Percentiles rank a stretch among this genome's conserved stretches.
Evolutionary conservation across 225 moss, liverwort and hornwort genomes (phyloP).

Genomic region (Pleurozium schreberi): DNA sequence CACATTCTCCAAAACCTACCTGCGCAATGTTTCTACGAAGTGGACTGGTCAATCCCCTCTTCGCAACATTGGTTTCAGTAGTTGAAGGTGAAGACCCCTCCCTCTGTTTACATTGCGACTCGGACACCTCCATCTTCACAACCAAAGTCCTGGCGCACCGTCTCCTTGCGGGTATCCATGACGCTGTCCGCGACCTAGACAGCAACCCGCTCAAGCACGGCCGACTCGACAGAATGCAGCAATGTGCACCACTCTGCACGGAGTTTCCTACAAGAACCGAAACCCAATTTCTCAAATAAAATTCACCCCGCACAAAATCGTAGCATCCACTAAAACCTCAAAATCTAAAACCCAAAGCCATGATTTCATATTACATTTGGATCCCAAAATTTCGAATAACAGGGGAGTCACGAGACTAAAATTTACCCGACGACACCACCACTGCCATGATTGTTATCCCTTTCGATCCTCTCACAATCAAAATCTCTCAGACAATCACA

Average conservation of each 20-base stretch:
- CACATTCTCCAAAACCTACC: background rate
- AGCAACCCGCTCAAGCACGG: background rate
- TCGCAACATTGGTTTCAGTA: background rate
- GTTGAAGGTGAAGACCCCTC: background rate
- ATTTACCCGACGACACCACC: conserved; percentile 12
- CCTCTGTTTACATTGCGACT: background rate
- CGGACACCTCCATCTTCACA: background rate
- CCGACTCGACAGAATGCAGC: background rate
- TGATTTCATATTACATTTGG: background rate
- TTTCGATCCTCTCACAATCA: too few species aligned
- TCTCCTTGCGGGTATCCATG: conserved; percentile 1
- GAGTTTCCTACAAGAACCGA: conserved; percentile 6
- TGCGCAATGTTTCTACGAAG: background rate
- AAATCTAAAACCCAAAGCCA: background rate
- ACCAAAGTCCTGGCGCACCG: background rate
- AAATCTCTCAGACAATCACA: background rate
- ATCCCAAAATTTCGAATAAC: background rate
- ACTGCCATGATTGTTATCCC: conserved; percentile 1
- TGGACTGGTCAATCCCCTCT: background rate
- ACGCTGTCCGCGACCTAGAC: background rate
- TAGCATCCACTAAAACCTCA: background rate
- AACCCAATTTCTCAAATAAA: background rate
- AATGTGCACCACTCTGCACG: background rate
- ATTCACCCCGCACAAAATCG: background rate
- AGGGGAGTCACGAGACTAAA: background rate